Evolutionary conservation across 148 eudicot genomes (phyloP), one percentile per base, ranked within the genome.

Genomic region (Tetragonia tetragonoides): DNA sequence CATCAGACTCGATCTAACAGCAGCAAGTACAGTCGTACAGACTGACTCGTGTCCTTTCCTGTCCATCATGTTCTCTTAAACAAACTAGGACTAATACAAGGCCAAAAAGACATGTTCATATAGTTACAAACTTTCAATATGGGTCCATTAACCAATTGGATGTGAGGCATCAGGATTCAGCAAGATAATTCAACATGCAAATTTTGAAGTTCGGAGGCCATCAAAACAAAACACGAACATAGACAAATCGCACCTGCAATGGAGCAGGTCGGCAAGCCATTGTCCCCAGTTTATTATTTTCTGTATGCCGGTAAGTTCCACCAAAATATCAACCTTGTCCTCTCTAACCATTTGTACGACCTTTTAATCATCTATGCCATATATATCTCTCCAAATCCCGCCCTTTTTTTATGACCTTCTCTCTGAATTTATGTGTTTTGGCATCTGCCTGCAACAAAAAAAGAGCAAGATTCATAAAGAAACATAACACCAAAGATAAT

Each of bases 261-360:
- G 99, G 99, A 59, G 97, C 99, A 77, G 99, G 97, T 46, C 94
- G 94, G 76, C 99, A 95, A 61, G 99, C 97, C 97, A 95, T 86
- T 90, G 88, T 95, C 78, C 99, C 99, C 87, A 95, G 80, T 79
- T 95, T 95, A 81, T 95, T 95, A 68, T 95, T 95, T 54, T 97
- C 99, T 57, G 99, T 95, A 81, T 95, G 99, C 70, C 99, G 42
- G 99, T 95, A 80, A 95, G 97, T 84, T 95, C 99, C 46, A 93
- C 95, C 90, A 95, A 87, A 82, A 95, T 95, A 77, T 95, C 99
- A 82, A 95, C 88, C 74, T 88, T 86, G 83, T 95, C 99, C 74
- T 95, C 99, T 86, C 98, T 91, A 84, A 95, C 93, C 87, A 95
- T 83, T 81, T 83, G 88, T 12, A 93, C 97, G 74, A 95, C 99